Evolutionary conservation across 495 filamentous ascomycete genomes (phyloP), one percentile per base, ranked within the genome.

Genomic region (Friedmanniomyces simplex): DNA sequence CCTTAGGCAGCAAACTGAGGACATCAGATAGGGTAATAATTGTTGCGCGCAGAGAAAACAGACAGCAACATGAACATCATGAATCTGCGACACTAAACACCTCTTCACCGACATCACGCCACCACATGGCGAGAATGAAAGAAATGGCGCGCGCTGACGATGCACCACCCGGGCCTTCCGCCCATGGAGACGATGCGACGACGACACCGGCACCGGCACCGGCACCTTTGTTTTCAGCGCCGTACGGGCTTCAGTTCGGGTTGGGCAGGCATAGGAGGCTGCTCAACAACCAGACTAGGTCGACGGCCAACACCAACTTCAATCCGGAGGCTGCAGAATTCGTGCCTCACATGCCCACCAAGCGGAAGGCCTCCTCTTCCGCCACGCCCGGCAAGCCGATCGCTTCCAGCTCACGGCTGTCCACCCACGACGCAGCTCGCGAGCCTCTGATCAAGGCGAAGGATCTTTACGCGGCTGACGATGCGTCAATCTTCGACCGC

Each of bases 301-400:
- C 26, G 26, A 18, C 16, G 34, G 14, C 11, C 22, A 43, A 2
- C 34, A 36, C 5, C 25, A 21, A 2, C 11, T 50, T 55, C 4
- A 55, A 55, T 26, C 45, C 58, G 1, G 42, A 36, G 24, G 58
- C 51, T 4, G 6, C 45, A 1, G 45, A 50, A 7, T 60, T 60
- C 52, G 34, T 50, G 3, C 58, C 58, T 30, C 28, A 26, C 4
- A 55, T 28, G 21, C 49, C 52, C 3, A 11, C 48, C 22, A 61
- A 61, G 53, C 49, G 59, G 37, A 57, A 57, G 45, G 59, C 59
- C 1, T 61, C 59, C 1, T 45, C 59, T 1, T 45, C 49, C 20
- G 41, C 45, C 8, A 34, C 20, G 13, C 30, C 43, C 20, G 45
- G 43, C 42, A 55, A 50, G 5, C 13, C 26, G 6, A 28, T 42